These are phyloP conservation scores for Hibiscus trionum DNA, from an alignment of 345 rosid genomes.

Conservation along the genomic window DNA sequence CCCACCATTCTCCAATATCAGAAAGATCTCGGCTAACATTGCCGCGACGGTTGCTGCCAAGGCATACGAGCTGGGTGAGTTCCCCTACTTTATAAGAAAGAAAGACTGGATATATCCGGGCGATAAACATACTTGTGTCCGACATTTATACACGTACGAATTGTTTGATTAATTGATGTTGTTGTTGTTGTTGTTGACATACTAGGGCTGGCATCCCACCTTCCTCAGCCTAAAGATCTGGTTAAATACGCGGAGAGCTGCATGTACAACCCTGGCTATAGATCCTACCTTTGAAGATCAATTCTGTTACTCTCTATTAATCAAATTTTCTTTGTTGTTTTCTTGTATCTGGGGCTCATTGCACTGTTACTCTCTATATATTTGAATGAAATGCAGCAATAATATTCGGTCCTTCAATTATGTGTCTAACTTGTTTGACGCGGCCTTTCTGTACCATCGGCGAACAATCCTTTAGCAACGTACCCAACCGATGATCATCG, in stretches of 20 bases:
- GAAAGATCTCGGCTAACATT: constrained; percentile 82
- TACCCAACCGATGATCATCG: no score
- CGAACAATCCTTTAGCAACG: no score
- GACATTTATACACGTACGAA: neutral
- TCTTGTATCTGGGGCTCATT: neutral
- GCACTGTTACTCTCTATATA: neutral
- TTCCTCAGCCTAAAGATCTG: constrained; percentile 80
- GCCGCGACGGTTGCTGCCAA: constrained; percentile 89
- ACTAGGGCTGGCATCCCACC: constrained; percentile 76
- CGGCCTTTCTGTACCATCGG: no score
- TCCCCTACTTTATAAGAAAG: neutral
- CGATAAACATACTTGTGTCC: neutral
- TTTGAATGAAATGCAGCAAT: neutral
- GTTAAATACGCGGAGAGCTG: constrained; percentile 85
- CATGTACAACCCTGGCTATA: constrained; percentile 88
- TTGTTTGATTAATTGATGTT: neutral
- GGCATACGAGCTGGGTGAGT: constrained; percentile 88
- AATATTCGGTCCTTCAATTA: neutral
- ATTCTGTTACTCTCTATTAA: neutral
- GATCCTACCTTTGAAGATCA: constrained; percentile 48
- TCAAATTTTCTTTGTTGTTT: neutral
- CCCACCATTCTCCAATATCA: constrained; percentile 86
- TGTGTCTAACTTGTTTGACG: no score
- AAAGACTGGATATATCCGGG: no score
- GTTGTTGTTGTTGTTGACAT: neutral